These are phyloP conservation scores for Rhizopus arrhizus DNA, from an alignment of 371 early-diverging fungal genomes.

Conservation along the genomic window DNA sequence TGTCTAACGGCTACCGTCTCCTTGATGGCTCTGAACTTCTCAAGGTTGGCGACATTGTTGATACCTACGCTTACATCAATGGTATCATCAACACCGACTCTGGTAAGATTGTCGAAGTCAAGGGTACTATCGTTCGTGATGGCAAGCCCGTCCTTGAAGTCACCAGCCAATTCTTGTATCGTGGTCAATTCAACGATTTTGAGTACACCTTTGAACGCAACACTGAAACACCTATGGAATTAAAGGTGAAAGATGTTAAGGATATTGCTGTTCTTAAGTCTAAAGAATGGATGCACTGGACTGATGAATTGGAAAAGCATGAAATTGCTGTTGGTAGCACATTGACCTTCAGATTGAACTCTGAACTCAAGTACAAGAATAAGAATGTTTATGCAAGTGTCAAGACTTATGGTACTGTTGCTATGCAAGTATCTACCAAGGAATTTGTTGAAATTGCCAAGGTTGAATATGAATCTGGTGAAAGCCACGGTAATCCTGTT, in stretches of 20 bases:
- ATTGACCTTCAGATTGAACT: constrained; percentile 84
- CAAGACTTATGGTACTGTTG: constrained; percentile 79
- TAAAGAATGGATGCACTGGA: constrained; percentile 90
- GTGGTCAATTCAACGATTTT: constrained; percentile 84
- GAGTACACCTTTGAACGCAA: constrained; percentile 83
- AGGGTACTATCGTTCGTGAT: constrained; percentile 70
- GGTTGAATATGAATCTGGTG: constrained; percentile 78
- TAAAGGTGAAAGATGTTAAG: constrained; percentile 75
- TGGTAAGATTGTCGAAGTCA: constrained; percentile 92
- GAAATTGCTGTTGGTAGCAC: constrained; percentile 70
- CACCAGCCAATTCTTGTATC: constrained; percentile 88
- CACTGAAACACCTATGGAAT: constrained; percentile 81
- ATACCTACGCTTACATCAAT: constrained; percentile 75
- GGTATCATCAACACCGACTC: constrained; percentile 83
- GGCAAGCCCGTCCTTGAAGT: constrained; percentile 74
- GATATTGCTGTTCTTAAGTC: constrained; percentile 87
- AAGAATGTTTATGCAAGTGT: constrained; percentile 69
- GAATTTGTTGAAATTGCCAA: constrained; percentile 83
- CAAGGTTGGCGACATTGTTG: constrained; percentile 83
- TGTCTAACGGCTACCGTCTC: constrained; percentile 92
- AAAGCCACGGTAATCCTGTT: constrained; percentile 79
- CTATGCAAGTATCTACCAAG: constrained; percentile 83
- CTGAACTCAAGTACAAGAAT: constrained; percentile 79
- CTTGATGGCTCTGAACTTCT: constrained; percentile 80
- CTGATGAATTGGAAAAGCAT: constrained; percentile 62